These are phyloP conservation scores for Sonneratia caseolaris DNA, from an alignment of 345 rosid genomes.

Conservation along the genomic window DNA sequence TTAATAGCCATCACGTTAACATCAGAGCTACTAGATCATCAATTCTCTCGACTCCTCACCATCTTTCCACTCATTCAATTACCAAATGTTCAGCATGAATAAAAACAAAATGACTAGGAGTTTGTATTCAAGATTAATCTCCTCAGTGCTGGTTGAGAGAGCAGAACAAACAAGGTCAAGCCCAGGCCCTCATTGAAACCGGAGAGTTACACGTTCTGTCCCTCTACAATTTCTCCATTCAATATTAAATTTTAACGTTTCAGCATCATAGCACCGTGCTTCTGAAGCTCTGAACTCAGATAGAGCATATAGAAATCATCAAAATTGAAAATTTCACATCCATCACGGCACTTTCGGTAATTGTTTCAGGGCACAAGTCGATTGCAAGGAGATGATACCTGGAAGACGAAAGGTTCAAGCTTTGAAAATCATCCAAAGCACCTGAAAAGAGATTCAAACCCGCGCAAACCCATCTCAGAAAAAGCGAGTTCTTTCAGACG, in stretches of 20 bases:
- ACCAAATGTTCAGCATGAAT: background rate
- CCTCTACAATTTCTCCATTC: background rate
- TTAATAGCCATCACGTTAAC: background rate
- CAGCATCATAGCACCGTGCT: background rate
- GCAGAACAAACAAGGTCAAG: background rate
- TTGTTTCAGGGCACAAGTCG: background rate
- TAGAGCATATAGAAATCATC: background rate
- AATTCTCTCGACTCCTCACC: background rate
- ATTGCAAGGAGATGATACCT: constrained; percentile 24
- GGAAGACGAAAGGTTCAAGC: constrained; percentile 51
- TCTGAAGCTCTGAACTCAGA: background rate
- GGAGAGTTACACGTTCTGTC: background rate
- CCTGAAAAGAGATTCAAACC: constrained; percentile 36
- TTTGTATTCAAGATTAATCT: background rate
- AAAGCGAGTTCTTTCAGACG: background rate
- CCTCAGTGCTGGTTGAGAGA: background rate
- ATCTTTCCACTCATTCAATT: background rate
- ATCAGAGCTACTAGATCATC: background rate
- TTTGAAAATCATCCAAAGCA: constrained; percentile 94
- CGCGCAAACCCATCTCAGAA: background rate
- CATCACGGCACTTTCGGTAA: background rate
- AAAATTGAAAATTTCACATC: background rate
- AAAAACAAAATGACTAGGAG: background rate
- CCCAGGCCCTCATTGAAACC: background rate
- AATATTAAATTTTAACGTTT: background rate